phyloP scores from a whole-genome alignment of 495 filamentous ascomycete genomes.

The Penicillium ochrochloron region DNA sequence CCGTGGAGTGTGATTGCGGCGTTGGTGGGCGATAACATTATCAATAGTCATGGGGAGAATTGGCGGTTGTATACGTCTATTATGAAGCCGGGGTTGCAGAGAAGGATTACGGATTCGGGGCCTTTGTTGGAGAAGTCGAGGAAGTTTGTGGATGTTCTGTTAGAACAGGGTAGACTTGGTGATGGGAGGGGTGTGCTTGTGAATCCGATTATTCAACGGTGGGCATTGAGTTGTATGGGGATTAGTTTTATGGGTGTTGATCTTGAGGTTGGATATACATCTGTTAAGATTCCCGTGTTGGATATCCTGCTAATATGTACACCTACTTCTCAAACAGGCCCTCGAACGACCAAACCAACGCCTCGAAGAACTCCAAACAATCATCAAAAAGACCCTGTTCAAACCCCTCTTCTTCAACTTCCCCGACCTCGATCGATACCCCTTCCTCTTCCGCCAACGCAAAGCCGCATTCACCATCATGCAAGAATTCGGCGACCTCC shows the following conservation, averaged over 20 bases:
- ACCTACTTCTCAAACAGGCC: neutral
- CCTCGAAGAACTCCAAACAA: constrained; percentile 34
- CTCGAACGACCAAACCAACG: constrained; percentile 28
- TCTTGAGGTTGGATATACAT: constrained; percentile 24
- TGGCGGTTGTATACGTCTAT: constrained; percentile 43
- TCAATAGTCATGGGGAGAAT: constrained; percentile 38
- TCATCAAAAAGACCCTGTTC: constrained; percentile 41
- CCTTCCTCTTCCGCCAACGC: constrained; percentile 32
- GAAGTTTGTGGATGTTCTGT: constrained; percentile 28
- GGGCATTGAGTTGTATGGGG: constrained; percentile 37
- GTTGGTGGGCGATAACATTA: constrained; percentile 46
- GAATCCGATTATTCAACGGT: constrained; percentile 33
- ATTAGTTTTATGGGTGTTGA: constrained; percentile 32
- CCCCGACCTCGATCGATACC: constrained; percentile 40
- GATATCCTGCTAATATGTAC: neutral
- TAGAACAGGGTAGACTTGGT: constrained; percentile 17
- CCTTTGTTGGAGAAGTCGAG: constrained; percentile 29
- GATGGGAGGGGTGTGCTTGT: constrained; percentile 16
- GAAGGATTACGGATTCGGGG: constrained; percentile 29
- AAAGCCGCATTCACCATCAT: constrained; percentile 33
- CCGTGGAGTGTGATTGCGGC: constrained; percentile 46
- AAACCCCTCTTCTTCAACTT: constrained; percentile 47
- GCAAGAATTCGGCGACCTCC: constrained; percentile 35
- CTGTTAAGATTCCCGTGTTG: neutral
- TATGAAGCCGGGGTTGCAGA: constrained; percentile 46